Conservation (phyloP, 2,329 filamentous ascomycete genomes). For the Cytospora piceicola region DNA sequence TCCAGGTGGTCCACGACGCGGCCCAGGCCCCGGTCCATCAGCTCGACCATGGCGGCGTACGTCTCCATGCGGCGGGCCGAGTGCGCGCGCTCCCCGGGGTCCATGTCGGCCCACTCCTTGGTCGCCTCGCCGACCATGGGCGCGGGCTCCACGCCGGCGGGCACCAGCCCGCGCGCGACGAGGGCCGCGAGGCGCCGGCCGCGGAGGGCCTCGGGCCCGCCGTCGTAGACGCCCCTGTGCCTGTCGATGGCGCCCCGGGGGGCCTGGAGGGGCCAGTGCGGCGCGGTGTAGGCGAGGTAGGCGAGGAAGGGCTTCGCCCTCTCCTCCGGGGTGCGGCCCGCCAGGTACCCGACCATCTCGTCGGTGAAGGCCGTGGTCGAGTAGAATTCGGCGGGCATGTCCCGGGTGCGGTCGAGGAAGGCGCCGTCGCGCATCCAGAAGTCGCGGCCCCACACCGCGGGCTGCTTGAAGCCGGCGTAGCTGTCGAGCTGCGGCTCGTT, state of each 20-base stretch:
- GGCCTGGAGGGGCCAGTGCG: conserved; percentile 66
- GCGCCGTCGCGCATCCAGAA: conserved; percentile 46
- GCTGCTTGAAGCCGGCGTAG: conserved; percentile 41
- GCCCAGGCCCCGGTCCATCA: conserved; percentile 63
- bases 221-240: conserved; percentile 63
- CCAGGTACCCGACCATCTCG: conserved; percentile 55
- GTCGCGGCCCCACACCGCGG: conserved; percentile 43
- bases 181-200: conserved; percentile 55
- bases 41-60: conserved; percentile 67
- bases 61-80: conserved; percentile 62
- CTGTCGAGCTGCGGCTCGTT: conserved; percentile 49
- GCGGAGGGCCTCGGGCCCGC: conserved; percentile 61
- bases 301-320: conserved; percentile 57
- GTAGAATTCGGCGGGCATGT: conserved; percentile 56
- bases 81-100: conserved; percentile 48
- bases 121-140: conserved; percentile 53
- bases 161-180: conserved; percentile 60
- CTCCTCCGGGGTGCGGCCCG: conserved; percentile 47
- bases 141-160: conserved; percentile 53
- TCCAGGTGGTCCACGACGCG: conserved; percentile 61
- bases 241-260: conserved; percentile 57
- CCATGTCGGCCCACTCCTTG: conserved; percentile 51
- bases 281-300: conserved; percentile 64
- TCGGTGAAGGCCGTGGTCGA: conserved; percentile 55
- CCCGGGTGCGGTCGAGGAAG: conserved; percentile 43